Evolutionary conservation across 2,329 filamentous ascomycete species (phyloP), one percentile per base, ranked within the genome.

Genomic region (Colletotrichum orbiculare): DNA sequence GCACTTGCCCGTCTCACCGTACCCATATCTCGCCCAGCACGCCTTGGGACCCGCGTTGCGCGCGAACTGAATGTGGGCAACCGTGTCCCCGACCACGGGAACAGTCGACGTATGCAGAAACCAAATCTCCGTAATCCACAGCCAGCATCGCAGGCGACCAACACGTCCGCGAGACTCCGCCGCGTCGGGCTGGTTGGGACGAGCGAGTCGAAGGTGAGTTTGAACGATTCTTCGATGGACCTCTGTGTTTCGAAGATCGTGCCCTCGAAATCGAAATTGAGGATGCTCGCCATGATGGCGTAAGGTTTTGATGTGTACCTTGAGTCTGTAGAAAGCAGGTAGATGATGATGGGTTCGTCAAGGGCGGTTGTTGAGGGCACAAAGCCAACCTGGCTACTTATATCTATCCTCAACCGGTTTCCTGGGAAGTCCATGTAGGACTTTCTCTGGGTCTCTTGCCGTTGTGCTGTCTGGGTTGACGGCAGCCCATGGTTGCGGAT

Each of bases 241-340:
- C 49, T 17, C 48, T 67, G 54, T 7, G 64, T 68, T 43, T 70
- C 64, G 54, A 69, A 69, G 25, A 69, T 50, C n/a, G 54, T 69
- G 52, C 67, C 60, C 38, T 67, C 67, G 37, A 69, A 70, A 35
- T 67, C 64, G 37, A 68, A 10, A 69, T 66, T 2, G 15, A 69
- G 53, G 13, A 70, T 64, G n/a, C 47, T 54, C 13, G 46, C 39
- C 48, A 47, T 62, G 17, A 17, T 65, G 42, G 33, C n/a, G 11
- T 39, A 2, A 11, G 38, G 33, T 17, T 7, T 55, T 46, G 6
- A 25, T 46, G 8, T 17, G 2, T 17, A 3, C 17, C 17, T 17
- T 17, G 17, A 17, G 17, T 2, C 17, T 2, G 17, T 3, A 17
- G 17, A 17, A 17, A 17, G 17, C 17, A 17, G 17, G 17, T 17